These are phyloP conservation scores for Choiromyces venosus DNA, from an alignment of 495 filamentous ascomycete species.

Conservation along the genomic window DNA sequence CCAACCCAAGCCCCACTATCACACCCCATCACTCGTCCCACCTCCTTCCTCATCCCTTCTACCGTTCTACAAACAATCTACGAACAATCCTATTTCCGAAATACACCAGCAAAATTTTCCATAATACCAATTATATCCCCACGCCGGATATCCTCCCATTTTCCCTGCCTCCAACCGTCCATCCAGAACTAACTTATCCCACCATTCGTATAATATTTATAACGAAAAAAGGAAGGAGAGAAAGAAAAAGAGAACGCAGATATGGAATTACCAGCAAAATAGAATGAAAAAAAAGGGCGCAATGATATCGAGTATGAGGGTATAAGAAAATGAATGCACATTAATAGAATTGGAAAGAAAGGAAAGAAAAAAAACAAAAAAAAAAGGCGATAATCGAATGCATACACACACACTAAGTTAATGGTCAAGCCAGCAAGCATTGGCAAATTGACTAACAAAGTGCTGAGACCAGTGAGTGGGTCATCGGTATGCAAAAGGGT, in stretches of 20 bases:
- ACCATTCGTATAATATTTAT: background rate
- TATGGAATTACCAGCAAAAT: background rate
- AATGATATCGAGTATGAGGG: slow-evolving; percentile 6
- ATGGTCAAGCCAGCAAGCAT: background rate
- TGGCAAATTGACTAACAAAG: too few relatives aligned
- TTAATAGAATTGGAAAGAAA: slow-evolving; percentile 37
- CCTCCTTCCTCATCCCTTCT: background rate
- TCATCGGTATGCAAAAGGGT: background rate
- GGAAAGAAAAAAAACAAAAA: slow-evolving; percentile 36
- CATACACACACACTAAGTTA: background rate
- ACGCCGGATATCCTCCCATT: background rate
- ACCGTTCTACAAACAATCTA: background rate
- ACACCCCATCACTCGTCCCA: background rate
- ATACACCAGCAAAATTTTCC: too few relatives aligned
- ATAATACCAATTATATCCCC: background rate
- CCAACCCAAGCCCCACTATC: background rate
- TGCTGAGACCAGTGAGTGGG: background rate
- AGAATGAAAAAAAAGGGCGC: background rate
- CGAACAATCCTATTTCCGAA: too few relatives aligned
- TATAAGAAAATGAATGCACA: background rate
- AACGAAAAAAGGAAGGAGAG: background rate
- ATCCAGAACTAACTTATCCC: background rate
- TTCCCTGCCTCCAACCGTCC: too few relatives aligned
- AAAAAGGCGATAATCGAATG: slow-evolving; percentile 20
- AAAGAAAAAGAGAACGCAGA: background rate